Conservation (phyloP, 2,329 filamentous ascomycete genomes). For the Exophiala xenobiotica region DNA sequence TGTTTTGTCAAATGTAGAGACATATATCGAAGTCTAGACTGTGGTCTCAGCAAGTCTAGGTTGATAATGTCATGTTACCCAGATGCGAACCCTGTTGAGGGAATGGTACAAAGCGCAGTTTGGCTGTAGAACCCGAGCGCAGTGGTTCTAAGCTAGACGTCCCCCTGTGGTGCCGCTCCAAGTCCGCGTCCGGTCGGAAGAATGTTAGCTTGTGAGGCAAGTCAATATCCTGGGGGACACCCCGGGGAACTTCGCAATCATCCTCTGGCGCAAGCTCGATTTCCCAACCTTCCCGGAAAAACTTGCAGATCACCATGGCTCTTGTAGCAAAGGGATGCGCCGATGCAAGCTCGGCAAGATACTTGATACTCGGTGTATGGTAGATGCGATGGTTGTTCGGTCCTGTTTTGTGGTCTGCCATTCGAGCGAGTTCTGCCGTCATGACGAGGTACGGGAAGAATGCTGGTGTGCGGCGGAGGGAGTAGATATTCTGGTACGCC, state of each 20-base stretch:
- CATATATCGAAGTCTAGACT: neutral
- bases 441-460: constrained; percentile 11
- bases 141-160: neutral
- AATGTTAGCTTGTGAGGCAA: constrained; percentile 1
- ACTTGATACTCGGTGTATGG: neutral
- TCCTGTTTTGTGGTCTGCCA: constrained; percentile 2
- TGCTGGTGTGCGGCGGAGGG: constrained; percentile 3
- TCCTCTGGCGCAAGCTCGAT: neutral
- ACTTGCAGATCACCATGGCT: neutral
- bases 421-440: constrained; percentile 4
- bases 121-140: neutral
- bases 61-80: neutral
- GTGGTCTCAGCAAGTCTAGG: neutral
- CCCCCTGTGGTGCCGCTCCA: neutral
- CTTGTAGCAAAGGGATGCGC: neutral
- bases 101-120: neutral
- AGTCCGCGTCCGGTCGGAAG: constrained; percentile 4
- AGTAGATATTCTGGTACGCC: constrained; percentile 2
- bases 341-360: constrained; percentile 1
- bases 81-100: neutral
- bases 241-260: neutral
- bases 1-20: no score
- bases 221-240: neutral
- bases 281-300: neutral
- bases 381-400: neutral